These are phyloP conservation scores for Russula abietina DNA, from an alignment of 768 basidiomycete genomes.

Conservation along the genomic window DNA sequence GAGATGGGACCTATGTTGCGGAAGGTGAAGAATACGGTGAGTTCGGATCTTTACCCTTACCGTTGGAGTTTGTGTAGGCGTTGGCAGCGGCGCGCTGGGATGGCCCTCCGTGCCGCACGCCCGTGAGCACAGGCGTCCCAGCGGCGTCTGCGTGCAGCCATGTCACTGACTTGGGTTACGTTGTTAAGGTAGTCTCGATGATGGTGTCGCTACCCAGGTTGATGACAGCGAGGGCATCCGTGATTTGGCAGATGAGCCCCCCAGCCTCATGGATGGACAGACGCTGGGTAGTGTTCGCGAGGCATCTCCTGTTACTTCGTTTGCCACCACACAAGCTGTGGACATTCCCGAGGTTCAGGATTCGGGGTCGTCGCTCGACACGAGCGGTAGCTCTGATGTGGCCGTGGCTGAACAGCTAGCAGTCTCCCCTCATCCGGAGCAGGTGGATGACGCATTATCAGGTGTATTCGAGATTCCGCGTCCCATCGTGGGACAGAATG, in stretches of 20 bases:
- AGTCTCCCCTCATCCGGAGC: constrained; percentile 21
- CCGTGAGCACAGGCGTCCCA: constrained; percentile 22
- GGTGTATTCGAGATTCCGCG: constrained; percentile 10
- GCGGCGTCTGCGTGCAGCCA: constrained; percentile 36
- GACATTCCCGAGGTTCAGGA: constrained; percentile 17
- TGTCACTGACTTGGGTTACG: constrained; percentile 59
- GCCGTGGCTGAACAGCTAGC: constrained; percentile 4
- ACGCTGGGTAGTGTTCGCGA: constrained; percentile 23
- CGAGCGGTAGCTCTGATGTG: constrained; percentile 13
- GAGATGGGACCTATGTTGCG: constrained; percentile 9
- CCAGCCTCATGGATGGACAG: constrained; percentile 24
- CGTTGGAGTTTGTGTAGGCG: constrained; percentile 30
- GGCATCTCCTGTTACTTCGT: constrained; percentile 15
- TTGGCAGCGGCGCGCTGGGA: constrained; percentile 29
- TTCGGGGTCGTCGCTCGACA: constrained; percentile 3
- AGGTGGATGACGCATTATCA: constrained; percentile 13
- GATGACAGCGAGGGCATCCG: constrained; percentile 24
- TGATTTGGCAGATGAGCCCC: constrained; percentile 20
- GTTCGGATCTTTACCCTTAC: constrained; percentile 25
- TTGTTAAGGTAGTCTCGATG: constrained; percentile 42
- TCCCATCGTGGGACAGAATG: constrained; percentile 11
- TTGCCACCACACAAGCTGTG: constrained; percentile 17
- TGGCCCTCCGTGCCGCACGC: constrained; percentile 24
- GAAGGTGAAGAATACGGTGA: constrained; percentile 30
- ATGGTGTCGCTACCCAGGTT: constrained; percentile 29